These are phyloP conservation scores for Saccharomyces hybrid DNA, from an alignment of 1,139 yeast species.

Conservation along the genomic window DNA sequence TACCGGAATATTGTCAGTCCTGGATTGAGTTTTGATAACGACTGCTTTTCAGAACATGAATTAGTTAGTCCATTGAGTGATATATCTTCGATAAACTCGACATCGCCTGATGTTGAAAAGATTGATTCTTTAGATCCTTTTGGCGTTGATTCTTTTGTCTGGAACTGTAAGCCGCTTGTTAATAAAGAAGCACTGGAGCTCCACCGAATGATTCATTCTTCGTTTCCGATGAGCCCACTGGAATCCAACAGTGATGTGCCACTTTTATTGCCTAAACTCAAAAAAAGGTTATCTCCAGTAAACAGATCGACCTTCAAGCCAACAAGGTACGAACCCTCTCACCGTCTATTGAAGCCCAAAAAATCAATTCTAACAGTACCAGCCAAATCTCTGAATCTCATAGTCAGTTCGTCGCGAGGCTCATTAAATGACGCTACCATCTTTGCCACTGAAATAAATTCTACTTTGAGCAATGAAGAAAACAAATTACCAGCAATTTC, in stretches of 20 bases:
- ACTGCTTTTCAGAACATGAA: background rate
- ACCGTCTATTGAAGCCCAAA: slow-evolving; percentile 32
- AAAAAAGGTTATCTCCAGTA: background rate
- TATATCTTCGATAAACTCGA: slow-evolving; percentile 13
- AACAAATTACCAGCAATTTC: slow-evolving; percentile 61
- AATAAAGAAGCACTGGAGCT: slow-evolving; percentile 13
- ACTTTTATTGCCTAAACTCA: slow-evolving; percentile 35
- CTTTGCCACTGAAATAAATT: slow-evolving; percentile 68
- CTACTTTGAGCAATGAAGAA: slow-evolving; percentile 39
- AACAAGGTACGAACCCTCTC: slow-evolving; percentile 14
- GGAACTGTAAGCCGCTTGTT: slow-evolving; percentile 10
- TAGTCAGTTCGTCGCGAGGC: slow-evolving; percentile 66
- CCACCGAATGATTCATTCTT: slow-evolving; percentile 14
- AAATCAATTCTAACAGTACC: slow-evolving; percentile 40
- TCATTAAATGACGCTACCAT: slow-evolving; percentile 61
- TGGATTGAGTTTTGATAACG: background rate
- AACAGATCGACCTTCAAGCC: background rate
- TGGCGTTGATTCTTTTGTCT: slow-evolving; percentile 3
- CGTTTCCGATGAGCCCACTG: slow-evolving; percentile 26
- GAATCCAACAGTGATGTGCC: background rate
- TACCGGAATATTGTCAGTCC: slow-evolving; percentile 11
- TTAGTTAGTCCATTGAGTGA: slow-evolving; percentile 6
- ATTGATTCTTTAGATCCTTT: slow-evolving; percentile 10
- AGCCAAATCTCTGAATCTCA: slow-evolving; percentile 38
- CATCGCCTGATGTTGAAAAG: slow-evolving; percentile 13